phyloP scores from a whole-genome alignment of 371 early-diverging fungal species.

The Apophysomyces ossiformis region DNA sequence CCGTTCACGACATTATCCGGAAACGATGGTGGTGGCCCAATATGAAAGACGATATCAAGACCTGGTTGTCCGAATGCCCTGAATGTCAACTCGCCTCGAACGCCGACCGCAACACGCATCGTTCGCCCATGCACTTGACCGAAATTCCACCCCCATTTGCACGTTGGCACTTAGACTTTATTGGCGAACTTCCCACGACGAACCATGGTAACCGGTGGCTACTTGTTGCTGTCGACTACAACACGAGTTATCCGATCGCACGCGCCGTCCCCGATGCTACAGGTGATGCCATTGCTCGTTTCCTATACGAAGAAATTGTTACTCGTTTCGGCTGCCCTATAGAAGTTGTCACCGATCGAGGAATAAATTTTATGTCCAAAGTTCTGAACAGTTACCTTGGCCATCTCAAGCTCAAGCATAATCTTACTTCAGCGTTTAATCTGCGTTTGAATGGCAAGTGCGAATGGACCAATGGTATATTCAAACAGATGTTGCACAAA shows the following conservation, averaged over 20 bases:
- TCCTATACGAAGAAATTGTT: constrained; percentile 38
- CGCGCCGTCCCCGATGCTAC: constrained; percentile 37
- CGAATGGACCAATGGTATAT: constrained; percentile 21
- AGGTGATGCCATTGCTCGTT: constrained; percentile 35
- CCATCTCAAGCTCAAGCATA: constrained; percentile 14
- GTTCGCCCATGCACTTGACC: no score
- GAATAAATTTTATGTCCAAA: constrained; percentile 33
- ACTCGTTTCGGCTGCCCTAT: constrained; percentile 32
- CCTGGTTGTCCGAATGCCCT: constrained; percentile 16
- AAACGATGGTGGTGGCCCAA: constrained; percentile 33
- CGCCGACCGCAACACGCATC: no score
- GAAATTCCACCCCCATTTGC: no score
- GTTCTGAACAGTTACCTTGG: constrained; percentile 15
- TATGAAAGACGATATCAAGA: constrained; percentile 18
- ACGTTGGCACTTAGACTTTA: no score
- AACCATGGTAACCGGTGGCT: constrained; percentile 9
- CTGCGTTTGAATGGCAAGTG: constrained; percentile 27
- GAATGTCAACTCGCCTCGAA: constrained; percentile 12
- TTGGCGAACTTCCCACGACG: no score
- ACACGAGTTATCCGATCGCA: constrained; percentile 42
- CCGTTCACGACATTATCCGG: constrained; percentile 15
- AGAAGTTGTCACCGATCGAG: constrained; percentile 43
- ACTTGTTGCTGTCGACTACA: constrained; percentile 42
- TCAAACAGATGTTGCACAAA: constrained; percentile 23
- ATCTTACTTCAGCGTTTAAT: constrained; percentile 26